phyloP scores from a whole-genome alignment of 2,329 filamentous ascomycete species.

The Elsinoe australis region DNA sequence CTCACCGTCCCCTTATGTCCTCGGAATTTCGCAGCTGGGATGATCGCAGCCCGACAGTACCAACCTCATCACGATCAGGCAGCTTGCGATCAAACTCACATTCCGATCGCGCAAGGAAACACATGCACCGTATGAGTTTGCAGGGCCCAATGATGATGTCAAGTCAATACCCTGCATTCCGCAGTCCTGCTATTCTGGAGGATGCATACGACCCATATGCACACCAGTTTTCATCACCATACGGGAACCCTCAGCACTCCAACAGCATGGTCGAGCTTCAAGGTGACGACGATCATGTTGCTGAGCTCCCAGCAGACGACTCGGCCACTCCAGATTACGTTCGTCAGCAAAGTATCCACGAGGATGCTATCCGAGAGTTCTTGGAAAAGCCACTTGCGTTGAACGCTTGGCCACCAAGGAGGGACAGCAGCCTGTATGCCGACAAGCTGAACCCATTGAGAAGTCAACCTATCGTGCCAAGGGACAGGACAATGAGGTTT shows the following conservation, averaged over 20 bases:
- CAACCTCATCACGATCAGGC: neutral
- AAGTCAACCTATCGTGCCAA: neutral
- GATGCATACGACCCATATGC: conserved; percentile 2
- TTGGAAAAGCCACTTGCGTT: conserved; percentile 10
- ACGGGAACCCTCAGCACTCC: conserved; percentile 1
- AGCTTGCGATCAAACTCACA: conserved; percentile 2
- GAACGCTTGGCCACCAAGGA: neutral
- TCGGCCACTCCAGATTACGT: conserved; percentile 4
- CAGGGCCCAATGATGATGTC: conserved; percentile 1
- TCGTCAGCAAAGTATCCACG: conserved; percentile 12
- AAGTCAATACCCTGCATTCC: neutral
- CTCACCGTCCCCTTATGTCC: neutral
- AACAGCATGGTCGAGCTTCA: conserved; percentile 5
- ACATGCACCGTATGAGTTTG: conserved; percentile 11
- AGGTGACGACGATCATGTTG: too few relatives aligned
- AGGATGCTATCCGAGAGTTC: conserved; percentile 12
- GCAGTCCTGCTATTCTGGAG: neutral
- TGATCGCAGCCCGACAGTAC: neutral
- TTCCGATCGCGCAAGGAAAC: neutral
- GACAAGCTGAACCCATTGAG: conserved; percentile 6
- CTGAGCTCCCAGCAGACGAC: conserved; percentile 7
- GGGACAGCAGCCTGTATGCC: conserved; percentile 10
- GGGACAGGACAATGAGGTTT: conserved; percentile 2
- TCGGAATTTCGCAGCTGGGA: conserved; percentile 3
- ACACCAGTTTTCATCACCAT: neutral